A percentile compares a stretch with the other conserved stretches of the same genome.
phyloP scores from a whole-genome alignment of 495 filamentous ascomycete genomes.

The Aspergillus saccharolyticus region DNA sequence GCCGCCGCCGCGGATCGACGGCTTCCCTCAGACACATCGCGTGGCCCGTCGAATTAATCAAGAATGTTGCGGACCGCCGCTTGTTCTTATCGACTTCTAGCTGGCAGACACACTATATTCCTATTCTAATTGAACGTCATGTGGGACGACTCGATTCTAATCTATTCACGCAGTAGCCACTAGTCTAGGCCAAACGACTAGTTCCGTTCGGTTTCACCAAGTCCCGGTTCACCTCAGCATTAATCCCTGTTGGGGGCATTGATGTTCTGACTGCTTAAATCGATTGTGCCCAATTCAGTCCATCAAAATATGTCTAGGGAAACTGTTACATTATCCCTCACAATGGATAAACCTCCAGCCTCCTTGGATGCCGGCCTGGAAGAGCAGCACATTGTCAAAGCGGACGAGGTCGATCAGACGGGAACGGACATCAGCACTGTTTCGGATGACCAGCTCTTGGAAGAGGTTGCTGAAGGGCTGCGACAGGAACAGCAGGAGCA shows the following conservation, averaged over 20 bases:
- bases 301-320: no score
- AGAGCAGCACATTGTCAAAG: conserved; percentile 47
- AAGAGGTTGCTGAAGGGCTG: conserved; percentile 46
- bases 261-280: neutral
- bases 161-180: neutral
- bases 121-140: neutral
- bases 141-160: neutral
- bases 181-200: neutral
- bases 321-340: no score
- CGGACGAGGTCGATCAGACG: conserved; percentile 52
- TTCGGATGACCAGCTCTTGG: conserved; percentile 44
- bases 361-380: conserved; percentile 21
- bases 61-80: conserved; percentile 3
- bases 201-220: neutral
- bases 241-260: neutral
- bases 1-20: conserved; percentile 12
- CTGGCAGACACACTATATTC: conserved; percentile 5
- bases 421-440: conserved; percentile 50
- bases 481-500: conserved; percentile 39
- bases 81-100: neutral
- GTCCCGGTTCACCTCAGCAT: neutral
- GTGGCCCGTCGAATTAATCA: neutral
- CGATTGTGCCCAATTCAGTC: no score
- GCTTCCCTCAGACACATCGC: conserved; percentile 1
- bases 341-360: conserved; percentile 30